phyloP scores from a whole-genome alignment of 169 alveolate species.

The Plasmodium billcollinsi region DNA sequence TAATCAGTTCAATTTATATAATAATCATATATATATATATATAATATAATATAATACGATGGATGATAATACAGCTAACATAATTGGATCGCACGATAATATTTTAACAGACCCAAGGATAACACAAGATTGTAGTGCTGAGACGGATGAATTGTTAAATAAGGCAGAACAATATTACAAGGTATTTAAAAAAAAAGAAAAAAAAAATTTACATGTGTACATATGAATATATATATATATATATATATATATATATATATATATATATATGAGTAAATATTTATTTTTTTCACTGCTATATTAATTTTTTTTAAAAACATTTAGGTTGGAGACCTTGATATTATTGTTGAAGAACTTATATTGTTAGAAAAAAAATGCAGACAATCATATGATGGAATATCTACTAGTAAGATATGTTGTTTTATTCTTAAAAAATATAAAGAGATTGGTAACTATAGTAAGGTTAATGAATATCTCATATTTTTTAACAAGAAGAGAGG shows the following conservation, averaged over 20 bases:
- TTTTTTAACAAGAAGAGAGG: slow-evolving; percentile 82
- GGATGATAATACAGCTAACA: slow-evolving; percentile 66
- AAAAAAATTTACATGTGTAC: too few species aligned
- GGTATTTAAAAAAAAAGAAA: background rate
- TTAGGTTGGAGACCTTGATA: slow-evolving; percentile 39
- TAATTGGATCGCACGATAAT: slow-evolving; percentile 47
- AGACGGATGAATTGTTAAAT: slow-evolving; percentile 30
- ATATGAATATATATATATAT: background rate
- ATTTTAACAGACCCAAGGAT: slow-evolving; percentile 71
- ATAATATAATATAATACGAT: background rate
- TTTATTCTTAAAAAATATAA: slow-evolving; percentile 79
- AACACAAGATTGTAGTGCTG: slow-evolving; percentile 61
- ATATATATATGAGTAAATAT: background rate
- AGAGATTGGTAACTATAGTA: slow-evolving; percentile 76
- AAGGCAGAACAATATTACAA: slow-evolving; percentile 43
- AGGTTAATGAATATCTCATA: slow-evolving; percentile 78
- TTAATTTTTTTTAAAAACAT: background rate
- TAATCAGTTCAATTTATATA: too few species aligned
- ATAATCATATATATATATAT: too few species aligned
- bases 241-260: background rate
- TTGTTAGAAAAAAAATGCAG: slow-evolving; percentile 83
- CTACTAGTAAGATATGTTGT: slow-evolving; percentile 80
- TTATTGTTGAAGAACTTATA: slow-evolving; percentile 30
- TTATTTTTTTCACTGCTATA: background rate
- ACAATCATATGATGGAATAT: slow-evolving; percentile 82